Percentiles rank a stretch among this genome's conserved stretches.
These are phyloP conservation scores for Pestalotiopsis sp. DNA, from an alignment of 2,329 filamentous ascomycete genomes.

Conservation along the genomic window DNA sequence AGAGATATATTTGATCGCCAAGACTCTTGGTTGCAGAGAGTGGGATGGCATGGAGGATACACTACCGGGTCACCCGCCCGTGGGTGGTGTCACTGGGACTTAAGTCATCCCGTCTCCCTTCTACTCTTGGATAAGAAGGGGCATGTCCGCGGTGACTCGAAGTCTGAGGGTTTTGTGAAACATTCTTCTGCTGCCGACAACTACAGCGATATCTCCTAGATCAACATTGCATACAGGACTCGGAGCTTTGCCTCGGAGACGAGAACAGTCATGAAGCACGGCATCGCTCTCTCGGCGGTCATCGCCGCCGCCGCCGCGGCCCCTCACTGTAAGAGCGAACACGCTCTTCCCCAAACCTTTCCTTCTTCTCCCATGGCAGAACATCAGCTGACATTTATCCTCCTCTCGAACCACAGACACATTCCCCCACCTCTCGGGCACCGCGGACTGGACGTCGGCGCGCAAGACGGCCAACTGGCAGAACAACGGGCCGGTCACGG, in stretches of 20 bases:
- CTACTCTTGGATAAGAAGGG: too few relatives aligned
- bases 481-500: slow-evolving; percentile 45
- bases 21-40: too few relatives aligned
- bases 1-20: too few relatives aligned
- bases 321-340: neutral
- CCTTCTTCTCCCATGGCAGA: neutral
- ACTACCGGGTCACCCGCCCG: too few relatives aligned
- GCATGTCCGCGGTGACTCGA: too few relatives aligned
- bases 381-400: too few relatives aligned
- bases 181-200: too few relatives aligned
- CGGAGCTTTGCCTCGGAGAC: neutral
- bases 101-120: too few relatives aligned
- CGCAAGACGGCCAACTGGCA: slow-evolving; percentile 48
- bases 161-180: too few relatives aligned
- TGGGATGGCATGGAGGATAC: too few relatives aligned
- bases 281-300: neutral
- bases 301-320: neutral
- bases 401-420: slow-evolving; percentile 24
- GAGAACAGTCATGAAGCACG: neutral
- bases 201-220: neutral
- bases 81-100: too few relatives aligned
- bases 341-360: neutral
- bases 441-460: slow-evolving; percentile 33
- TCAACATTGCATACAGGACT: neutral
- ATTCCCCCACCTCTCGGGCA: slow-evolving; percentile 32